Conservation (phyloP, 176 grass and related monocot genomes). For the Saccharum spontaneum region DNA sequence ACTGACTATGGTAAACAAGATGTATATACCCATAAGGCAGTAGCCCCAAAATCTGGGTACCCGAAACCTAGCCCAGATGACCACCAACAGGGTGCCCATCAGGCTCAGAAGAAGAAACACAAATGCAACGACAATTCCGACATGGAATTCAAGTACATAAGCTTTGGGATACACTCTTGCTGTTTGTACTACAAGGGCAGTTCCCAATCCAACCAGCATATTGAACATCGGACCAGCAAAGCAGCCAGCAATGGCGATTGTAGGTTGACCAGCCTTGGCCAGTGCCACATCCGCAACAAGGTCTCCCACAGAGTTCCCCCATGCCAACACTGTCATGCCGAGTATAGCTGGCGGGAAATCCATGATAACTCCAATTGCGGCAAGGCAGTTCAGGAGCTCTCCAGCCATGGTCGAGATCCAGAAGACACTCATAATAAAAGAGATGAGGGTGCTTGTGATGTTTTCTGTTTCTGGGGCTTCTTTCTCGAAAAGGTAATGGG, state of each 20-base stretch:
- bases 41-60: conserved; percentile 83
- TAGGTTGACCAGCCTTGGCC: conserved; percentile 68
- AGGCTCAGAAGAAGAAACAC: conserved; percentile 87
- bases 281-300: conserved; percentile 79
- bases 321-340: conserved; percentile 88
- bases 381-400: conserved; percentile 90
- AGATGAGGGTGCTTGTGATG: conserved; percentile 52
- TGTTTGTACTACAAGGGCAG: conserved; percentile 79
- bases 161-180: conserved; percentile 67
- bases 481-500: conserved; percentile 67
- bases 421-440: conserved; percentile 87
- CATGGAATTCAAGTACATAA: conserved; percentile 79
- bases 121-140: conserved; percentile 85
- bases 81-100: conserved; percentile 79
- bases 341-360: conserved; percentile 80
- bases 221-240: conserved; percentile 98
- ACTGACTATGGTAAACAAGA: conserved; percentile 70
- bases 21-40: conserved; percentile 75
- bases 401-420: conserved; percentile 96
- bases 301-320: conserved; percentile 94
- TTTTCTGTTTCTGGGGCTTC: conserved; percentile 56
- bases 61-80: conserved; percentile 79
- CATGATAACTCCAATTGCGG: conserved; percentile 77
- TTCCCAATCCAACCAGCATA: conserved; percentile 86
- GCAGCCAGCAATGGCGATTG: conserved; percentile 86